A percentile compares a stretch with the other conserved stretches of the same genome.
These are phyloP conservation scores for Amylocarpus encephaloides DNA, from an alignment of 2,329 filamentous ascomycete species.

Conservation along the genomic window DNA sequence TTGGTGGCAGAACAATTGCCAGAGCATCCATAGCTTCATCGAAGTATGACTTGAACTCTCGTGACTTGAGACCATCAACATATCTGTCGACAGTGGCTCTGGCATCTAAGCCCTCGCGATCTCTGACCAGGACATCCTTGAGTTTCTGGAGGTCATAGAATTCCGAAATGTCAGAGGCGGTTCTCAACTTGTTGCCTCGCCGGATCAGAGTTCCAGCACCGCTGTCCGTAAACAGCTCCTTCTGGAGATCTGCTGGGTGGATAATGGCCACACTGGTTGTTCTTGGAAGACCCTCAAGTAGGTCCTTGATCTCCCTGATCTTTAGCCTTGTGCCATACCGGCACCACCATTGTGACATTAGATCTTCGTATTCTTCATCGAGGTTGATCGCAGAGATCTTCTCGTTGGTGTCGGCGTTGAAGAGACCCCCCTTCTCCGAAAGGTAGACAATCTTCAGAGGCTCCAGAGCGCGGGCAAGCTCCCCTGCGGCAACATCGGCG, in stretches of 20 bases:
- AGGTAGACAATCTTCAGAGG: constrained; percentile 97
- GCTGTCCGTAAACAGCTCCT: constrained; percentile 93
- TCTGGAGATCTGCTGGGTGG: constrained; percentile 90
- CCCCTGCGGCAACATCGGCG: constrained; percentile 90
- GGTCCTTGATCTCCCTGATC: constrained; percentile 95
- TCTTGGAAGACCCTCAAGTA: constrained; percentile 80
- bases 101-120: constrained; percentile 75
- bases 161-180: constrained; percentile 62
- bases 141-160: constrained; percentile 71
- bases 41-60: constrained; percentile 86
- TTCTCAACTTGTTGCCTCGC: constrained; percentile 81
- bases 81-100: constrained; percentile 82
- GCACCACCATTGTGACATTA: constrained; percentile 94
- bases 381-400: constrained; percentile 97
- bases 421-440: constrained; percentile 95
- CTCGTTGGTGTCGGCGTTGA: constrained; percentile 86
- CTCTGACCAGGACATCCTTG: constrained; percentile 75
- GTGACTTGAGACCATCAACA: constrained; percentile 67
- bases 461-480: constrained; percentile 81
- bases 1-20: constrained; percentile 76
- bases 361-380: constrained; percentile 87
- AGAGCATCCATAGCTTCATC: constrained; percentile 92
- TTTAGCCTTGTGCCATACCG: constrained; percentile 91
- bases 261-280: constrained; percentile 97
- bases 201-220: constrained; percentile 90